Evolutionary conservation across 108 stramenopile genomes (phyloP).

Genomic region (Chaetoceros muelleri): DNA sequence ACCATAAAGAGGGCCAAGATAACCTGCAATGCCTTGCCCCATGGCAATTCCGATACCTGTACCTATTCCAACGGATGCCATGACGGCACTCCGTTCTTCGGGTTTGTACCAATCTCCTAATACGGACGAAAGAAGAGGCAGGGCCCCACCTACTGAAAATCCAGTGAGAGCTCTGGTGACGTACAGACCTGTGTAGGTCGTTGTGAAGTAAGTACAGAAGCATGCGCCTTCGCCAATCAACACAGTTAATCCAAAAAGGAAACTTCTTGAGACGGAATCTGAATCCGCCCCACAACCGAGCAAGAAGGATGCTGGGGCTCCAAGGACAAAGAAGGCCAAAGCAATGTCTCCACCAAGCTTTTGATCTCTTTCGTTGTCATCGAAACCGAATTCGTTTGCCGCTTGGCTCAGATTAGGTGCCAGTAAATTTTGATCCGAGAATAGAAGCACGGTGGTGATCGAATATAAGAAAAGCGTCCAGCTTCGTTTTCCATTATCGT

Average conservation of each 20-base stretch:
- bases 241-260: slow-evolving; percentile 58
- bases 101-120: slow-evolving; percentile 67
- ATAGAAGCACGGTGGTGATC: slow-evolving; percentile 31
- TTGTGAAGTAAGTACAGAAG: slow-evolving; percentile 47
- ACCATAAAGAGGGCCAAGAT: slow-evolving; percentile 62
- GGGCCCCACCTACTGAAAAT: slow-evolving; percentile 63
- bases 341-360: slow-evolving; percentile 82
- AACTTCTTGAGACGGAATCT: slow-evolving; percentile 25
- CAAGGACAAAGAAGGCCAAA: slow-evolving; percentile 73
- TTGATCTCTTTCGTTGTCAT: slow-evolving; percentile 55
- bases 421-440: slow-evolving; percentile 83
- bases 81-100: slow-evolving; percentile 50
- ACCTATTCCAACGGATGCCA: slow-evolving; percentile 56
- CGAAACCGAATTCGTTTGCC: slow-evolving; percentile 70
- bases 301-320: slow-evolving; percentile 58
- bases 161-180: slow-evolving; percentile 73
- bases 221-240: slow-evolving; percentile 77
- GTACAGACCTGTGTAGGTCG: slow-evolving; percentile 57
- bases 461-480: background rate
- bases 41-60: slow-evolving; percentile 56
- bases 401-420: slow-evolving; percentile 70
- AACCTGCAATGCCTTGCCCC: slow-evolving; percentile 68
- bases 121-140: slow-evolving; percentile 77
- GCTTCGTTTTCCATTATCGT: too few species aligned
- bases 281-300: slow-evolving; percentile 45